Evolutionary conservation across 345 rosid genomes (phyloP), one percentile per base, ranked within the genome.

Genomic region (Rhizophora mangle): DNA sequence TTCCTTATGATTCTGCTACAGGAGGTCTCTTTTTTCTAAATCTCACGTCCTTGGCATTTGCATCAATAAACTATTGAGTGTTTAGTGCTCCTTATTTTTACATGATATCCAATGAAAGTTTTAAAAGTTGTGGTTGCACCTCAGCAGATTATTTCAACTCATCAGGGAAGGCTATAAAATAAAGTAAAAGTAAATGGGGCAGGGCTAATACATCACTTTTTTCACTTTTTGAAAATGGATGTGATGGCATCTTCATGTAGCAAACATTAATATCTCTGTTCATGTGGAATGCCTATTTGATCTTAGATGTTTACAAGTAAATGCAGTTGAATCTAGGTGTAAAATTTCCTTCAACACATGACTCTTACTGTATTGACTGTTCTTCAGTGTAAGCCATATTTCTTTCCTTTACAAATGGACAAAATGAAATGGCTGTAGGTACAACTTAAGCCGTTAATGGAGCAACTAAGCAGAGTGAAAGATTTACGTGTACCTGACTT

Each of bases 401-500:
- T 6, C 36, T 8, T 55, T 71, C 60, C 16, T 47, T 72, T 29
- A 20, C 43, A 66, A 62, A 19, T 63, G 70, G 66, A 31, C 60
- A 46, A 62, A 63, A 67, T 63, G 29, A 64, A 73, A 56, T 79
- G 72, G 73, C 55, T 88, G 79, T 88, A 94, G 98, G 82, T 70
- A 67, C 93, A 86, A 67, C 75, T 94, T 71, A 83, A 87, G 79
- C 96, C 96, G 52, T 69, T 92, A 71, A 77, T 76, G 74, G 96
- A 88, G 32, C 96, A 90, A 72, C 89, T 95, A 51, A 81, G 60
- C 72, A 84, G 92, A 82, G 91, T 95, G 43, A 90, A 90, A 81
- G 98, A 92, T 82, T 71, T 95, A 78, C 72, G 83, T 15, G 71
- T 82, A 78, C 99, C 97, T 46, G 96, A 84, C 71, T 90, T 82